A percentile compares a stretch with the other conserved stretches of the same genome.
Evolutionary conservation across 805 yeast genomes (phyloP).

Genomic region (Kluyveromyces wickerhamii): DNA sequence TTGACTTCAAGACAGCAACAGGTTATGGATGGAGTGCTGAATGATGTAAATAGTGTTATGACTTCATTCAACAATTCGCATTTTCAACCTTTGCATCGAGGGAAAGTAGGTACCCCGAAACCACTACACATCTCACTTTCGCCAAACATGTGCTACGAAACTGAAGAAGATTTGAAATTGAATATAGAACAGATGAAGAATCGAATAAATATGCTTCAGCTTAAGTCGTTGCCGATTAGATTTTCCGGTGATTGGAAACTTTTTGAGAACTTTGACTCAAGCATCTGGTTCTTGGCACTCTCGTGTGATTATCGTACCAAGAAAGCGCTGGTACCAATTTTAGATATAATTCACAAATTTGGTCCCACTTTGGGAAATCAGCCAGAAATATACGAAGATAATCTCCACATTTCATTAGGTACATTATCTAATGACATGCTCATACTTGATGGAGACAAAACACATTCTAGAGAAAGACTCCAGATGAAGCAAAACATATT

Average conservation of each 20-base stretch:
- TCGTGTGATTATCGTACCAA: neutral
- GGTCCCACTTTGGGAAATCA: too few species aligned
- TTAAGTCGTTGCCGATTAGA: neutral
- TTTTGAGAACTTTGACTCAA: neutral
- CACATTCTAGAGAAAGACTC: neutral
- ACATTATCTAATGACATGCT: neutral
- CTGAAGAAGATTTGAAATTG: slow-evolving; percentile 3
- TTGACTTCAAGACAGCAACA: slow-evolving; percentile 12
- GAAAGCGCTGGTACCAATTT: neutral
- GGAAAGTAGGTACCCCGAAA: slow-evolving; percentile 21
- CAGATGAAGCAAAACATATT: neutral
- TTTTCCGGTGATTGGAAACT: slow-evolving; percentile 2
- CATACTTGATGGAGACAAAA: neutral
- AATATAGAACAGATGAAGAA: neutral
- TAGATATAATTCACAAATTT: neutral
- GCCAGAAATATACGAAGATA: neutral
- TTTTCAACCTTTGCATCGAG: slow-evolving; percentile 20
- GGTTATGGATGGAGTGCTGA: slow-evolving; percentile 10
- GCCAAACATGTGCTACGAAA: slow-evolving; percentile 9
- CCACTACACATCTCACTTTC: slow-evolving; percentile 25
- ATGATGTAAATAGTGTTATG: slow-evolving; percentile 8
- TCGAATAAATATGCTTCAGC: neutral
- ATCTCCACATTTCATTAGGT: neutral
- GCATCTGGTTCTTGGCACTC: slow-evolving; percentile 1
- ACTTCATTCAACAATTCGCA: slow-evolving; percentile 1